Evolutionary conservation across 2,329 filamentous ascomycete genomes (phyloP), one percentile per base, ranked within the genome.

Genomic region (Ampelomyces quisqualis): DNA sequence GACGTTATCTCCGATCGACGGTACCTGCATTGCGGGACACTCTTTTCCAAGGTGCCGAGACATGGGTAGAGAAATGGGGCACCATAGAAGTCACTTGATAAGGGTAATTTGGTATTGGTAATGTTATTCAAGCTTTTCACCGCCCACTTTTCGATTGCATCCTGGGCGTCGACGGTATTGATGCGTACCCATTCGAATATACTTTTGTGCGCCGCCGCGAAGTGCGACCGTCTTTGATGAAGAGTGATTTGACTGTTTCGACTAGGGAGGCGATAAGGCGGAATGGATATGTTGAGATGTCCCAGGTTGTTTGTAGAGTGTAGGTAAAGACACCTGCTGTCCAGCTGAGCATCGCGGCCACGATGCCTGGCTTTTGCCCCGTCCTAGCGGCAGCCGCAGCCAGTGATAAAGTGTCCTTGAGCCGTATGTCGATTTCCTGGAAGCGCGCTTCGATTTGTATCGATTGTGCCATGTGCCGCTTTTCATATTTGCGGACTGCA

Each of bases 401-500:
- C n/a, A 96, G 73, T 1, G 86, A 80, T 31, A 95, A 77, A 3
- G 88, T 85, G 57, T 95, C 90, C 47, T 84, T 81, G 10, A 94
- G 68, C 23, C 85, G 78, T 1, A 75, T 73, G 50, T 95, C 86
- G 4, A 95, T 73, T 14, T 82, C 78, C 27, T 81, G 78, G 43
- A 96, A 79, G 17, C 86, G 80, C 7, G 82, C 79, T 51, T 95
- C 89, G 2, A 84, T 88, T 59, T 91, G 85, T 39, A 85, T 77
- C 7, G 86, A 79, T 19, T 90, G 78, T 6, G 90, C 74, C 0
- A 85, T 85, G 4, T 86, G 82, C 57, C 90, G 87, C 71, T 95
- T 96, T 71, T 97, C 91, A 58, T 95, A 95, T 23, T 89, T 82
- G 14, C 91, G 80, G 30, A 97, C 86, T 3, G 91, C 90, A 33